Conservation (phyloP, 1,139 yeast genomes). For the Entelexis sorbosivorans region DNA sequence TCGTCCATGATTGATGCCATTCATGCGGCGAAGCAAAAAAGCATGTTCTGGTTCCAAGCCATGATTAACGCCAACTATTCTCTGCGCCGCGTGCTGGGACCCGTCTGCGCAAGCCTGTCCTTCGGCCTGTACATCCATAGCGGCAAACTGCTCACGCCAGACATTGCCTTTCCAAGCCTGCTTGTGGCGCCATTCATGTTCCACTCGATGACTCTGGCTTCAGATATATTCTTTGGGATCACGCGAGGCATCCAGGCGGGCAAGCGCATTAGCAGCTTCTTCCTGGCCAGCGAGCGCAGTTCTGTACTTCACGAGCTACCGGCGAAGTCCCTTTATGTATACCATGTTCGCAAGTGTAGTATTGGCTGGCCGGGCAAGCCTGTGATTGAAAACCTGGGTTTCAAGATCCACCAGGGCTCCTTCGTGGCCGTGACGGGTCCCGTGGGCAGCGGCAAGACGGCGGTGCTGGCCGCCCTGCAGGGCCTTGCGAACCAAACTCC, state of each 20-base stretch:
- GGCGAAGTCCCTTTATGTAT: no score
- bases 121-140: background rate
- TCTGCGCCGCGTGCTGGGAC: background rate
- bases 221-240: background rate
- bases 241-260: background rate
- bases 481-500: slow-evolving; percentile 53
- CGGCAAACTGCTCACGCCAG: background rate
- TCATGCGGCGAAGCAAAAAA: slow-evolving; percentile 36
- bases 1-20: slow-evolving; percentile 36
- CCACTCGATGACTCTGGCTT: background rate
- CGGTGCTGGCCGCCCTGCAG: slow-evolving; percentile 49
- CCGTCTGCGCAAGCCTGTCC: background rate
- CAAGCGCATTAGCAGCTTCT: background rate
- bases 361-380: background rate
- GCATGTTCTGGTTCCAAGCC: background rate
- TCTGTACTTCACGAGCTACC: background rate
- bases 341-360: background rate
- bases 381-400: slow-evolving; percentile 30
- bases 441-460: slow-evolving; percentile 61
- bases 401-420: slow-evolving; percentile 43
- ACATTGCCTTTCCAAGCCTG: background rate
- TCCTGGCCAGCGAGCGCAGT: background rate
- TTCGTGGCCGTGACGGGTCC: slow-evolving; percentile 57
- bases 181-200: background rate
- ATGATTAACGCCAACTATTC: background rate